Evolutionary conservation across 2,329 filamentous ascomycete species (phyloP).

Genomic region (Ophiobolus disseminans): DNA sequence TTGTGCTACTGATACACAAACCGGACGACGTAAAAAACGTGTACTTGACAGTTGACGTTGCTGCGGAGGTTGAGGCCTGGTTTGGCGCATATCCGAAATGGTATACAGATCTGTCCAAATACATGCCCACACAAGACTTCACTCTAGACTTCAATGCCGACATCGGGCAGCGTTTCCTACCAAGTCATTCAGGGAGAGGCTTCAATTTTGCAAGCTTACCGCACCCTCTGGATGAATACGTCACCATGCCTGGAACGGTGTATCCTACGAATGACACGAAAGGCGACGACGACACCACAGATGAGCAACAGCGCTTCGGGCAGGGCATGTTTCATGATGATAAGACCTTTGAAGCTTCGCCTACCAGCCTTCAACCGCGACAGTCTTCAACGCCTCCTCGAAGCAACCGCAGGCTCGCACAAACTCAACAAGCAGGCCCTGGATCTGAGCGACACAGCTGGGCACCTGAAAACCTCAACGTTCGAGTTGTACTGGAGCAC

Average conservation of each 20-base stretch:
- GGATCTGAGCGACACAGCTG: conserved; percentile 23
- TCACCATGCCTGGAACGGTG: conserved; percentile 54
- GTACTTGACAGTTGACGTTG: conserved; percentile 52
- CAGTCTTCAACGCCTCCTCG: conserved; percentile 9
- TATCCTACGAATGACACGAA: conserved; percentile 38
- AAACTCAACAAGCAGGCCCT: background rate
- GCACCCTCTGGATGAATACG: conserved; percentile 53
- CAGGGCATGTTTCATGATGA: conserved; percentile 2
- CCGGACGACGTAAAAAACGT: conserved; percentile 50
- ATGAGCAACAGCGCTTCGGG: conserved; percentile 3
- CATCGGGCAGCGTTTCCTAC: conserved; percentile 55
- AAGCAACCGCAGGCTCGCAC: conserved; percentile 7
- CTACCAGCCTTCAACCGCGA: conserved; percentile 5
- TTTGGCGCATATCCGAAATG: conserved; percentile 52
- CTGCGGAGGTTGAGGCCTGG: conserved; percentile 52
- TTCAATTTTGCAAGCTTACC: conserved; percentile 57
- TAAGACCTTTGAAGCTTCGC: conserved; percentile 14
- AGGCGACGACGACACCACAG: conserved; percentile 3
- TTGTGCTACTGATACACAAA: conserved; percentile 58
- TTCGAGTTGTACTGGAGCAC: conserved; percentile 38
- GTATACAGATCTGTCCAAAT: conserved; percentile 48
- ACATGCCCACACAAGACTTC: conserved; percentile 48
- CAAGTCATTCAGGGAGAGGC: conserved; percentile 41
- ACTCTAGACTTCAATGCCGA: conserved; percentile 51
- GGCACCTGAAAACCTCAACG: conserved; percentile 36